phyloP scores from a whole-genome alignment of 179 eudicot genomes.

The Beta lomatogona region DNA sequence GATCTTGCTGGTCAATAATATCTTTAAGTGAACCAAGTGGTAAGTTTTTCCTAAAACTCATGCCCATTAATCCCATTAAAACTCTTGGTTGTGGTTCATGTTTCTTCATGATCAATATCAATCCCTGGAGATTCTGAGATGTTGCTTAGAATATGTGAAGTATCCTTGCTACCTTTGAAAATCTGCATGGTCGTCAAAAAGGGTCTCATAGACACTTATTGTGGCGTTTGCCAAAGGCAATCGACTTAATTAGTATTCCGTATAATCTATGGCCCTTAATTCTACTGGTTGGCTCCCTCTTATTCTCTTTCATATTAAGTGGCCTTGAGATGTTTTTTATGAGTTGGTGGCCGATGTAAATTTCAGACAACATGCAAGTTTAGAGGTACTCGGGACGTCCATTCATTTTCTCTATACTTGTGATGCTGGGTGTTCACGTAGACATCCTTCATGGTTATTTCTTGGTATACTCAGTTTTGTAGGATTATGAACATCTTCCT shows the following conservation, averaged over 20 bases:
- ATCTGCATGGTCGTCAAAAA: background rate
- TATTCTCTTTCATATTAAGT: background rate
- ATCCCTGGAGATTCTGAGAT: background rate
- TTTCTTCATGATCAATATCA: background rate
- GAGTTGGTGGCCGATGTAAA: background rate
- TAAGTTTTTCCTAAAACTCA: too few species aligned
- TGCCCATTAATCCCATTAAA: too few species aligned
- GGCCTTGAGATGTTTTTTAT: background rate
- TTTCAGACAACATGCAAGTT: background rate
- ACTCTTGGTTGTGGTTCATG: background rate
- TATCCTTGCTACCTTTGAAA: background rate
- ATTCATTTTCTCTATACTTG: too few species aligned
- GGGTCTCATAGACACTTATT: background rate
- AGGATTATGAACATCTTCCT: background rate
- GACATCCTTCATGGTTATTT: background rate
- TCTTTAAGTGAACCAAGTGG: background rate
- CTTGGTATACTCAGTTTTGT: background rate
- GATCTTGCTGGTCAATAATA: too few species aligned
- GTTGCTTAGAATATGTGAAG: too few species aligned
- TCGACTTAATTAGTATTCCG: background rate
- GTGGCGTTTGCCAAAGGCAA: background rate
- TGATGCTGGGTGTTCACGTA: background rate
- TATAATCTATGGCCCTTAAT: background rate
- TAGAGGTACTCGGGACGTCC: background rate
- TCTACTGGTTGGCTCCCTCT: background rate